phyloP scores from a whole-genome alignment of 257 asterid genomes.

The Fraxinus americana region DNA sequence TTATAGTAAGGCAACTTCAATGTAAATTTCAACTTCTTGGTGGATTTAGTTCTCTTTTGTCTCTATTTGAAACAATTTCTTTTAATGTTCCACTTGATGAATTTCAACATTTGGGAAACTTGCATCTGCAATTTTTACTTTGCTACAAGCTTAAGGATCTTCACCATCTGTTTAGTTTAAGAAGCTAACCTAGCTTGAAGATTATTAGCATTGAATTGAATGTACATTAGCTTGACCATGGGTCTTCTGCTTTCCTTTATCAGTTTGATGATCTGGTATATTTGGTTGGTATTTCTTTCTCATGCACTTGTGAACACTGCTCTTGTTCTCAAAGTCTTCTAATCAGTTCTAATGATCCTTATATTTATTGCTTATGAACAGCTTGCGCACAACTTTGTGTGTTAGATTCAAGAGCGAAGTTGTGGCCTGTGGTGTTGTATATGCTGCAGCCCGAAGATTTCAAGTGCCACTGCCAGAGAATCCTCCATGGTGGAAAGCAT shows the following conservation, averaged over 20 bases:
- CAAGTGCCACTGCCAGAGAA: conserved; percentile 91
- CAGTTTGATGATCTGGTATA: not conserved
- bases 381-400: conserved; percentile 96
- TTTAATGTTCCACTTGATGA: not conserved
- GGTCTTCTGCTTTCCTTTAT: not conserved
- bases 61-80: not conserved
- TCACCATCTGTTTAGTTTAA: not conserved
- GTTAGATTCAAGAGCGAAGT: conserved; percentile 97
- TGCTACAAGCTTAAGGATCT: not conserved
- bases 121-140: not conserved
- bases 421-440: conserved; percentile 99
- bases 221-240: not conserved
- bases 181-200: not conserved
- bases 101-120: not conserved
- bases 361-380: conserved; percentile 37
- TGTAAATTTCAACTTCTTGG: not conserved
- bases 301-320: not conserved
- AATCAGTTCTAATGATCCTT: conserved; percentile 15
- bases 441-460: conserved; percentile 93
- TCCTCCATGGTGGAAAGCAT: conserved; percentile 99
- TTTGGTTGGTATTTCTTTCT: not conserved
- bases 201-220: not conserved
- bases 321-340: not conserved
- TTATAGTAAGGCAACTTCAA: not conserved
- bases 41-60: not conserved